Base-by-base conservation (phyloP, 1,284 basidiomycete species). In the Gymnopus androsaceus region DNA sequence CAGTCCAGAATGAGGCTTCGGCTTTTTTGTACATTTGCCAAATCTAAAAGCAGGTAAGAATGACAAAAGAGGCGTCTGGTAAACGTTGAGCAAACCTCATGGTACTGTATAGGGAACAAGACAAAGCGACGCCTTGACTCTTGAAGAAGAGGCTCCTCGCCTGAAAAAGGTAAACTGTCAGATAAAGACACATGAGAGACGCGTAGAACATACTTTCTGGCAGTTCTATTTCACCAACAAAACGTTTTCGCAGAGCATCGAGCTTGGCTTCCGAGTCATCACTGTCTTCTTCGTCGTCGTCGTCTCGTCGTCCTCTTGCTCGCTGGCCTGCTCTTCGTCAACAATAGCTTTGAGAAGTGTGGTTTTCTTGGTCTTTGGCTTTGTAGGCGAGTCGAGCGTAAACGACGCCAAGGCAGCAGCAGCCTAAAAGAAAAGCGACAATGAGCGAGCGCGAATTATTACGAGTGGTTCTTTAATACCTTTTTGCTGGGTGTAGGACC, bases 71-170 rank as follows among this genome's bases (percentile, higher is more conserved):
- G 25, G 30, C 15, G 6, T 15, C 25, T 27, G 23, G 25, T 7
- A 23, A 2, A 17, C 19, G 34, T 11, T 14, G 6, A 8, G 61
- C 79, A 62, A 50, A 93, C 94, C 78, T 96, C 93, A 60, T 91
- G 83, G 70, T 95, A 96, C 69, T 95, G 92, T 67, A 98, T 97
- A 23, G 95, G 94, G 77, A 95, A 97, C 23, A 97, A 80, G 8
- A 97, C 94, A 64, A 96, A 96, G 1, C 92, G 88, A 59, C 85
- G 84, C 61, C 80, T 83, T 1, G 90, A 89, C 68, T 91, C 89
- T 63, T 87, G 88, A 50, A 95, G 79, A 11, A 95, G 79, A 34
- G 93, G 93, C 69, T 95, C 93, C 64, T 92, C 86, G 48, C 75
- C 87, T 34, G 17, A 86, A 14, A 46, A 41, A 21, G 33, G 21